These are phyloP conservation scores for Theobroma cacao DNA, from an alignment of 345 rosid species.

Conservation along the genomic window DNA sequence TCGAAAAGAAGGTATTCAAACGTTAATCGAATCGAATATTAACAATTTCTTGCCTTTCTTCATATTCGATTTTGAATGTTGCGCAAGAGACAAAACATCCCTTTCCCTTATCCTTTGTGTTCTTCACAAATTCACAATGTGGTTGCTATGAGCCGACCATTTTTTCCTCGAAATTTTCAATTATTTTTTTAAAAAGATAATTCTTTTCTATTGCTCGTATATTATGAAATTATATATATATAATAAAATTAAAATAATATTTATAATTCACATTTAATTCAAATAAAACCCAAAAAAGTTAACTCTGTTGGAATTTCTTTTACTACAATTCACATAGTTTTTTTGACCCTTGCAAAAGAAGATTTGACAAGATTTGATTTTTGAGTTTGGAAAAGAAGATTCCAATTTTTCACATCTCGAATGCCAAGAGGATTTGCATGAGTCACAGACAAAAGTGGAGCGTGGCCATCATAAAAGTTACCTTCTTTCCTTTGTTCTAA, in stretches of 20 bases:
- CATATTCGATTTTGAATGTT: constrained; percentile 6
- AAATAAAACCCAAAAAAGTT: no score
- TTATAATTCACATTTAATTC: no score
- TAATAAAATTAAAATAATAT: no score
- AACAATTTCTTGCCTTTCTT: background rate
- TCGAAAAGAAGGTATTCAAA: no score
- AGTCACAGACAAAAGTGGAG: constrained; percentile 5
- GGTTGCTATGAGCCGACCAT: constrained; percentile 3
- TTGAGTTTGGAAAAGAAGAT: constrained; percentile 7
- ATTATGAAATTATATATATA: no score
- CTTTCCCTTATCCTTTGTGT: background rate
- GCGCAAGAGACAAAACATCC: constrained; percentile 17
- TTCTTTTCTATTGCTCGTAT: background rate
- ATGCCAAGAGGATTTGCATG: background rate
- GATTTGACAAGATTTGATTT: background rate
- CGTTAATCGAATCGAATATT: no score
- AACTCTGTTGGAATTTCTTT: background rate
- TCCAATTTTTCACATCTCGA: constrained; percentile 1
- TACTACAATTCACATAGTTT: background rate
- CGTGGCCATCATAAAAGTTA: background rate
- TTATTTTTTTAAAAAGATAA: background rate
- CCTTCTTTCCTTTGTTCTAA: no score
- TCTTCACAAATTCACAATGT: constrained; percentile 7
- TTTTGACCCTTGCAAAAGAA: background rate
- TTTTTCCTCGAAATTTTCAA: background rate